Conservation (phyloP, 2,329 filamentous ascomycete genomes). For the Penicillium frequentans region DNA sequence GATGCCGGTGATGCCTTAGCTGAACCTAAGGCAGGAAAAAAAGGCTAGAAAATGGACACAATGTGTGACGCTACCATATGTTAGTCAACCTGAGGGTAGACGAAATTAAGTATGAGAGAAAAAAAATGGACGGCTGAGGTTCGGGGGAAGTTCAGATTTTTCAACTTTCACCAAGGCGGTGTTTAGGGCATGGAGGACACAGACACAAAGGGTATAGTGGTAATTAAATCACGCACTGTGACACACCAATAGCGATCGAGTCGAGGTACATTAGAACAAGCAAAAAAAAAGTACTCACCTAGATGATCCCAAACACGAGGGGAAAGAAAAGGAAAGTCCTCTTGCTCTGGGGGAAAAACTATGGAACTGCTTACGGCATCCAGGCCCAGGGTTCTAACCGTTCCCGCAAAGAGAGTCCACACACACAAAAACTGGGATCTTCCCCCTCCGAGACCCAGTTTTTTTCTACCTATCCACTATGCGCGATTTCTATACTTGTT, state of each 20-base stretch:
- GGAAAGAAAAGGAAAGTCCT: neutral
- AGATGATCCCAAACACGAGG: neutral
- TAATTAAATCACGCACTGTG: constrained; percentile 16
- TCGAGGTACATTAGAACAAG: neutral
- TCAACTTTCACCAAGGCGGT: constrained; percentile 10
- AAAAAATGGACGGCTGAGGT: constrained; percentile 16
- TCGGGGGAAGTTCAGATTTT: constrained; percentile 15
- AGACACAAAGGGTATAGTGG: constrained; percentile 7
- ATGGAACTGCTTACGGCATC: constrained; percentile 1
- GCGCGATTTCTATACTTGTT: constrained; percentile 1
- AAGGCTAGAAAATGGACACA: constrained; percentile 2
- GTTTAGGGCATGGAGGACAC: constrained; percentile 17
- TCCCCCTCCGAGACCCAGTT: neutral
- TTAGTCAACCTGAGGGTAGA: neutral
- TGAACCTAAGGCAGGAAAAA: constrained; percentile 38
- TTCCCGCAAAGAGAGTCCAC: neutral
- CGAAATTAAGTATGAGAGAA: constrained; percentile 15
- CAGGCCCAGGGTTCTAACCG: neutral
- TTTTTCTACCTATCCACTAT: neutral
- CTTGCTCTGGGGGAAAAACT: neutral
- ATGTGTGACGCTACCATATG: neutral
- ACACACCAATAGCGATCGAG: neutral
- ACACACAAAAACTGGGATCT: too few relatives aligned
- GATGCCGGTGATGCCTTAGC: constrained; percentile 40
- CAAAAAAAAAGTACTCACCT: constrained; percentile 12